phyloP scores from a whole-genome alignment of 768 basidiomycete genomes.

The Panaeolus papilionaceus region DNA sequence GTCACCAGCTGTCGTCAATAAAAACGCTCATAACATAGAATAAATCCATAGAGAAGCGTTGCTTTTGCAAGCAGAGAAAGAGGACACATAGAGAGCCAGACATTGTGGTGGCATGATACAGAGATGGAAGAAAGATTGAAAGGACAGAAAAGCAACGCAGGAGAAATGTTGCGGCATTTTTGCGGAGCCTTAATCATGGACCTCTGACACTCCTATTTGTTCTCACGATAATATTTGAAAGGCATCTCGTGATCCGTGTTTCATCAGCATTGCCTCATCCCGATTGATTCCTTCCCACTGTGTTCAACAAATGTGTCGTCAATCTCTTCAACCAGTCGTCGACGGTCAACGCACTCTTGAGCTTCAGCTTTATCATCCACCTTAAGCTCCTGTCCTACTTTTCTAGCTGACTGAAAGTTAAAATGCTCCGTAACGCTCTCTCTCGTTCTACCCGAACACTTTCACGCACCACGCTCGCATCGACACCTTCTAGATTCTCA shows the following conservation, averaged over 20 bases:
- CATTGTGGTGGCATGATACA: conserved; percentile 11
- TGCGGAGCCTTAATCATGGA: conserved; percentile 25
- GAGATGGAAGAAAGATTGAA: conserved; percentile 15
- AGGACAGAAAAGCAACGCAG: not conserved
- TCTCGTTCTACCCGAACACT: conserved; percentile 30
- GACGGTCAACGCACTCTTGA: not conserved
- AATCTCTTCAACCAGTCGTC: not conserved
- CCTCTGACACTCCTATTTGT: conserved; percentile 24
- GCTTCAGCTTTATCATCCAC: not conserved
- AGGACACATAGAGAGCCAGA: not conserved
- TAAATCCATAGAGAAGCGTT: not conserved
- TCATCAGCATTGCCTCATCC: conserved; percentile 14
- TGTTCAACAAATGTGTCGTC: not conserved
- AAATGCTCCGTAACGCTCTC: conserved; percentile 38
- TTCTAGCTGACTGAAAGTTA: not conserved
- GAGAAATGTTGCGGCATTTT: conserved; percentile 34
- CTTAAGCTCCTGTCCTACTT: not conserved
- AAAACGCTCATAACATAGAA: too few species aligned
- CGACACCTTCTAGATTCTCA: not conserved
- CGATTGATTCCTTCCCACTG: not conserved
- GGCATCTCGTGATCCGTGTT: conserved; percentile 13
- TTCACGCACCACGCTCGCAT: conserved; percentile 9
- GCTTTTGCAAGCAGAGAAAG: not conserved
- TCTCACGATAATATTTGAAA: conserved; percentile 2
- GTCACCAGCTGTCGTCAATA: too few species aligned